phyloP scores from a whole-genome alignment of 768 basidiomycete species.

The Cystobasidium onofrii region DNA sequence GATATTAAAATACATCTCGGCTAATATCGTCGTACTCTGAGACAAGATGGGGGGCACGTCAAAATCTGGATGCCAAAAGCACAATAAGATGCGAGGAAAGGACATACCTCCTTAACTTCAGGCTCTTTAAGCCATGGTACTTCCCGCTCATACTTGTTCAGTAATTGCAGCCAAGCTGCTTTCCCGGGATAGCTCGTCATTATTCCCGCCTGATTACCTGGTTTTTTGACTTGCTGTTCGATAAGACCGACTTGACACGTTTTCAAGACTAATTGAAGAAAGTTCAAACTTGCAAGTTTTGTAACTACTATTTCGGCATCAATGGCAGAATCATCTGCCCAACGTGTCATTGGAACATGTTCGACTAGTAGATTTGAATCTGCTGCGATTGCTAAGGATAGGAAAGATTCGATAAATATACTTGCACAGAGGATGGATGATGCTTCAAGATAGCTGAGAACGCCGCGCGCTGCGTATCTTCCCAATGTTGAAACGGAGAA shows the following conservation, averaged over 20 bases:
- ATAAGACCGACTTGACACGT: conserved; percentile 57
- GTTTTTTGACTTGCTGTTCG: conserved; percentile 15
- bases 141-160: conserved; percentile 70
- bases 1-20: conserved; percentile 73
- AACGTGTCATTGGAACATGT: conserved; percentile 41
- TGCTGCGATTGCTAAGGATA: conserved; percentile 55
- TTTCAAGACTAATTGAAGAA: conserved; percentile 76
- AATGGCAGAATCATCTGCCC: conserved; percentile 39
- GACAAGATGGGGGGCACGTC: neutral
- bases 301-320: conserved; percentile 67
- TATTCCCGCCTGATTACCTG: conserved; percentile 47
- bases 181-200: conserved; percentile 34
- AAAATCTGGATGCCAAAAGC: neutral
- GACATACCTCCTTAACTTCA: conserved; percentile 43
- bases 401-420: conserved; percentile 79
- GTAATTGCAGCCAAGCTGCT: conserved; percentile 65
- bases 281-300: conserved; percentile 69
- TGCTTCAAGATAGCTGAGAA: conserved; percentile 53
- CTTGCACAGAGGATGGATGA: conserved; percentile 86
- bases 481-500: conserved; percentile 46
- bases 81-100: conserved; percentile 37
- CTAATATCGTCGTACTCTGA: conserved; percentile 63
- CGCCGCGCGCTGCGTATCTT: conserved; percentile 73
- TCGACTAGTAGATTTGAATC: conserved; percentile 49
- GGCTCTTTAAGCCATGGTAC: conserved; percentile 48